phyloP scores from a whole-genome alignment of 805 yeast genomes.

The Tetrapisispora iriomotensis region DNA sequence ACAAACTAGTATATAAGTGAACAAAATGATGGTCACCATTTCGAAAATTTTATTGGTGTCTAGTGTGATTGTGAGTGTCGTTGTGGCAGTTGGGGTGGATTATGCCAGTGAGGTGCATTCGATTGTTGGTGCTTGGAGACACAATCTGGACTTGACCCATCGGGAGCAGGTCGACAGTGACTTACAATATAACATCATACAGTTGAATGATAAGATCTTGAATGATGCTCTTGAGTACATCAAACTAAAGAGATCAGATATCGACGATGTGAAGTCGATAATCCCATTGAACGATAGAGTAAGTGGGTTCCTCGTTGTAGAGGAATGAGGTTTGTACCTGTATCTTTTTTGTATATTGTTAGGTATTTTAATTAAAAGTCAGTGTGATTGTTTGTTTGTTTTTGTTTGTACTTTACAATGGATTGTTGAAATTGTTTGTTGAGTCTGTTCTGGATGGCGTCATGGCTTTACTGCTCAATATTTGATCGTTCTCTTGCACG shows the following conservation, averaged over 20 bases:
- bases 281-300: neutral
- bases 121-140: neutral
- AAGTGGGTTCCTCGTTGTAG: neutral
- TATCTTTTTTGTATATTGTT: too few relatives aligned
- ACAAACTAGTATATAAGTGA: too few relatives aligned
- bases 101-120: neutral
- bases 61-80: neutral
- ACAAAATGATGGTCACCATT: neutral
- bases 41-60: neutral
- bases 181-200: neutral
- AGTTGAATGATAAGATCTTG: neutral
- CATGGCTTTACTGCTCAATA: constrained; percentile 1
- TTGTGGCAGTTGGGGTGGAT: neutral
- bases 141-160: too few relatives aligned
- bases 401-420: neutral
- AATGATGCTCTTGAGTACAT: neutral
- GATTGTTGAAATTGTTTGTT: neutral
- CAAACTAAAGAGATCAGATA: neutral
- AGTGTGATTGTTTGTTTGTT: neutral
- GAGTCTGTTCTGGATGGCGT: constrained; percentile 4
- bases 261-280: neutral
- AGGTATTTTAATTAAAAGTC: neutral
- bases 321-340: too few relatives aligned
- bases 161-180: too few relatives aligned
- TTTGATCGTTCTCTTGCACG: neutral